Conservation (phyloP, 257 asterid species). For the Plantago major region DNA sequence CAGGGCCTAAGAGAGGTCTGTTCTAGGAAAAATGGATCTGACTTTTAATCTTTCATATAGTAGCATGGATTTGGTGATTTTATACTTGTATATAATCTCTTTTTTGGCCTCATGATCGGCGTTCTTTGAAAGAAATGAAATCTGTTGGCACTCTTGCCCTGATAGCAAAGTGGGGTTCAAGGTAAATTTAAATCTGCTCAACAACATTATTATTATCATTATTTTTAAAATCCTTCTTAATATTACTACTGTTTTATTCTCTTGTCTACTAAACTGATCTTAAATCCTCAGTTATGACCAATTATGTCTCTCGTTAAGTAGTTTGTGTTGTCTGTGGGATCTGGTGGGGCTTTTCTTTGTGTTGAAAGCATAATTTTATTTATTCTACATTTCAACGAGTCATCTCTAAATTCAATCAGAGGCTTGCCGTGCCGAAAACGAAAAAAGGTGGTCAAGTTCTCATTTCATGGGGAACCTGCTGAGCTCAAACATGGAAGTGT, state of each 20-base stretch:
- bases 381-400: constrained; percentile 3
- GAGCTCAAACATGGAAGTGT: constrained; percentile 96
- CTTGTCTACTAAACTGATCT: constrained; percentile 8
- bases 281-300: neutral
- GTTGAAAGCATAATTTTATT: too few species aligned
- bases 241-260: neutral
- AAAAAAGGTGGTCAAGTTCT: constrained; percentile 67
- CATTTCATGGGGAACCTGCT: constrained; percentile 81
- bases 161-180: constrained; percentile 89
- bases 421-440: constrained; percentile 88
- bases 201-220: too few species aligned
- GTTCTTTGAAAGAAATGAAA: constrained; percentile 88
- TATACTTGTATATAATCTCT: constrained; percentile 14
- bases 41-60: constrained; percentile 1
- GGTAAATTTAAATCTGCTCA: constrained; percentile 36
- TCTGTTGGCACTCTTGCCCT: constrained; percentile 90
- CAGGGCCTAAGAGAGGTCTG: constrained; percentile 93
- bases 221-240: too few species aligned
- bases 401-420: constrained; percentile 36
- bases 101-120: constrained; percentile 89
- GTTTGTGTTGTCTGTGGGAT: too few species aligned
- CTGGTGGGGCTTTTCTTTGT: too few species aligned
- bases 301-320: neutral
- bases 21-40: neutral
- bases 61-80: constrained; percentile 13